Evolutionary conservation across 345 rosid genomes (phyloP), one percentile per base, ranked within the genome.

Genomic region (Citrus glauca): DNA sequence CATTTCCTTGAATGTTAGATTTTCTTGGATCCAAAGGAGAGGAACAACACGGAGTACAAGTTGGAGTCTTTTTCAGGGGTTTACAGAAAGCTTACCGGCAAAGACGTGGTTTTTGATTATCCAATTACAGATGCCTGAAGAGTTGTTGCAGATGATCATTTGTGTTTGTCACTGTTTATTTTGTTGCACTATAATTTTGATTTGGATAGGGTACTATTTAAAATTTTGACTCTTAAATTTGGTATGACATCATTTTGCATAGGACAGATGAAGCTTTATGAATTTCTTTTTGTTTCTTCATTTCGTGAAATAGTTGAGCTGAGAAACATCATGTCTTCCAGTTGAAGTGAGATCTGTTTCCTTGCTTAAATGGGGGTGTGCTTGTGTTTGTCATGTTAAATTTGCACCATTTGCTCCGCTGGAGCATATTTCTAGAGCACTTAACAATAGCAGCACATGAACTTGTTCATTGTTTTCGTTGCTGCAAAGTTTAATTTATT

Each of bases 31-130:
- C 84, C 90, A 2, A 94, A 94, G 89, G 95, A 90, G 86, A 82
- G 82, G 67, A 94, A 90, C 89, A 90, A 88, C 85, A 94, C 97
- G 0, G 97, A 94, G 75, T 90, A 90, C 90, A 92, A 94, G 87
- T 84, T 92, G 59, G 95, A 92, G 81, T 83, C 97, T 5, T 87
- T 90, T 84, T 69, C 88, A 5, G 93, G 91, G 56, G 97, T 92
- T 53, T 94, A 92, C 94, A 79, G 95, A 88, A 92, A 91, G 85
- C 95, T 94, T 72, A 89, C 94, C 0, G 97, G 95, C 48, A 91
- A 88, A 63, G 98, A 94, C 69, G 97, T 94, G 1, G 98, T 91
- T 77, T 94, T 94, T 57, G 98, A 94, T 59, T 94, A 86, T 77
- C 97, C 98, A 5, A 45, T 75, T 38, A 35, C 88, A 2, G 96